Percentiles rank a stretch among this genome's conserved stretches.
Evolutionary conservation across 73 alveolate species (phyloP).

Genomic region (Halteria grandinella): DNA sequence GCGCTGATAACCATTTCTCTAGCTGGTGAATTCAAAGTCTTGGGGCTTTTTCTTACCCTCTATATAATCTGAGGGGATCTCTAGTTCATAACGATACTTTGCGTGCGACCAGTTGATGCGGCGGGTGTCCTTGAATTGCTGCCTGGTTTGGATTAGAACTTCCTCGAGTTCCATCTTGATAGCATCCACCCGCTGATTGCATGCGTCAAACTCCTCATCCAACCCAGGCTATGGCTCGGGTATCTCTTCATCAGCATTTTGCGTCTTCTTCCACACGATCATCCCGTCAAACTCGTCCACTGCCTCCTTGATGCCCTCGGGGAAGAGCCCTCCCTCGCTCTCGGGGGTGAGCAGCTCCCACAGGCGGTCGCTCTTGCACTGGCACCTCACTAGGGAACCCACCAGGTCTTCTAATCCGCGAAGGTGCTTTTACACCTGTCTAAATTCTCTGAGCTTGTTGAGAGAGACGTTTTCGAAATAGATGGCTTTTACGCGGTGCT

Average conservation of each 20-base stretch:
- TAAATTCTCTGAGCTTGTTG: constrained; percentile 83
- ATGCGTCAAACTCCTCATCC: constrained; percentile 72
- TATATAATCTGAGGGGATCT: constrained; percentile 77
- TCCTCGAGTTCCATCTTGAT: constrained; percentile 29
- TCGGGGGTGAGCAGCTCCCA: constrained; percentile 7
- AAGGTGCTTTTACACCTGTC: background rate
- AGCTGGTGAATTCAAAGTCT: constrained; percentile 79
- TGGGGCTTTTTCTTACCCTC: constrained; percentile 80
- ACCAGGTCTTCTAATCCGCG: constrained; percentile 11
- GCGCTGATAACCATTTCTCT: constrained; percentile 79
- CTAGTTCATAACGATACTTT: constrained; percentile 82
- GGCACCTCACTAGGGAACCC: background rate
- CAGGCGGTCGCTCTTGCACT: constrained; percentile 6
- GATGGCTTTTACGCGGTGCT: constrained; percentile 81
- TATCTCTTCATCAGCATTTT: constrained; percentile 8
- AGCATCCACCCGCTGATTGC: constrained; percentile 33
- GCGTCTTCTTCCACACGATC: constrained; percentile 69
- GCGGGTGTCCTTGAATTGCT: constrained; percentile 29
- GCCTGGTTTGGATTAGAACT: background rate
- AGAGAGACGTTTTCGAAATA: constrained; percentile 89
- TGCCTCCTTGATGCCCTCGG: constrained; percentile 39
- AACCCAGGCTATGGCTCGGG: constrained; percentile 84
- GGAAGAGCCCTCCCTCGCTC: constrained; percentile 50
- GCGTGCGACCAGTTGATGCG: constrained; percentile 70
- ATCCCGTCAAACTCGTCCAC: constrained; percentile 61